Evolutionary conservation across 2,329 filamentous ascomycete genomes (phyloP), one percentile per base, ranked within the genome.

Genomic region (Didymella keratinophila): DNA sequence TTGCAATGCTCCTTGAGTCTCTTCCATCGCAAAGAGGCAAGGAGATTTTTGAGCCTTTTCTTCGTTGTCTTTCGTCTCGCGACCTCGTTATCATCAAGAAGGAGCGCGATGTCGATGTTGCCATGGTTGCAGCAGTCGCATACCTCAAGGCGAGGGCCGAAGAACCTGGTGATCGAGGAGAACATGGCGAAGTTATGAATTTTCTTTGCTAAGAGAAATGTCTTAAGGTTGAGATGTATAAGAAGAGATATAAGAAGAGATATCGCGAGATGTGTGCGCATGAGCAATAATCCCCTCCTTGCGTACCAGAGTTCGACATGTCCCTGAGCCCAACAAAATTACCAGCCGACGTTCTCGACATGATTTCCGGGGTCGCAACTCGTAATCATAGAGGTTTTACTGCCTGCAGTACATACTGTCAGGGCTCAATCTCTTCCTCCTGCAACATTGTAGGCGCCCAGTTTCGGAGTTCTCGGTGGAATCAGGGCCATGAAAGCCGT

Each of bases 61-160:
- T 32, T 25, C 5, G 18, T 28, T 2, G 41, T 23, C 18, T 23
- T 12, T 4, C 9, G n/a, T 23, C 37, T 12, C 1, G 8, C 23
- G 18, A 10, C 10, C 21, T 23, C 20, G 11, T 25, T 11, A 3
- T 25, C 41, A 2, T 43, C 23, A 11, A 27, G 16, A 20, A 43
- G 41, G 12, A 20, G 18, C 21, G 4, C 41, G 5, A 37, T 21
- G 12, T 55, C 45, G 11, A 28, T 23, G 7, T 48, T 27, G 37
- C 23, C 23, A 25, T 52, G 49, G 14, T 57, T 27, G 43, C 55
- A 57, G 48, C 55, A 57, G 21, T 48, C 36, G 49, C 55, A 57
- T 7, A 28, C 20, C 12, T 6, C 21, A 18, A 21, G 23, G 18
- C 43, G 36, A 12, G 20, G 7, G 30, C 42, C 12, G 12, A 51